phyloP scores from a whole-genome alignment of 1,284 basidiomycete species.

The Trichosporon sp. region DNA sequence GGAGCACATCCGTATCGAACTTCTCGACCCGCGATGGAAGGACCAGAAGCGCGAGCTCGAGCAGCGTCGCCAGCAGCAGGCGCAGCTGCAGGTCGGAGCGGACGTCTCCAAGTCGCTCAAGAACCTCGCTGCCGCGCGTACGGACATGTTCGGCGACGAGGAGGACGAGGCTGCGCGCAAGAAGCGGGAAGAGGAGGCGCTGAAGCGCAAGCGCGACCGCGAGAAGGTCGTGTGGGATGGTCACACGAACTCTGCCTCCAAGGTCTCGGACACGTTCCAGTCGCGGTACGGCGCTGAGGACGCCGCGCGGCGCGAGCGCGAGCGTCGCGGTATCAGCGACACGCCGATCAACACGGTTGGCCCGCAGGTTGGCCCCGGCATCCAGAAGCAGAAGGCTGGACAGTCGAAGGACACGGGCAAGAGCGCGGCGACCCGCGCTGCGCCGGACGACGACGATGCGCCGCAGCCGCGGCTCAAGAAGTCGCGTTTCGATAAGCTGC shows the following conservation, averaged over 20 bases:
- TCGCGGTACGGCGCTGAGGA: constrained; percentile 87
- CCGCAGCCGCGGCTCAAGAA: constrained; percentile 13
- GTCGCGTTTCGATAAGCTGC: constrained; percentile 20
- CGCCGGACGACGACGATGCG: constrained; percentile 22
- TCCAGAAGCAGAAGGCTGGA: constrained; percentile 27
- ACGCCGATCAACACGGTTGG: constrained; percentile 24
- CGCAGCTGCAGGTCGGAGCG: constrained; percentile 72
- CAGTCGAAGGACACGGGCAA: constrained; percentile 31
- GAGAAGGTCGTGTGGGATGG: constrained; percentile 96
- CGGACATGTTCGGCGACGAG: constrained; percentile 87
- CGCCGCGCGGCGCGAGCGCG: constrained; percentile 89
- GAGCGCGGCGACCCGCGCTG: constrained; percentile 8
- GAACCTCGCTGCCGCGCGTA: constrained; percentile 82
- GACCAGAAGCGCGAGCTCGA: constrained; percentile 84
- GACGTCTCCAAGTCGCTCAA: constrained; percentile 87
- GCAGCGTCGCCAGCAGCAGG: constrained; percentile 80
- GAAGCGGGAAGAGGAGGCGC: constrained; percentile 76
- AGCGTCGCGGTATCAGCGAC: constrained; percentile 55
- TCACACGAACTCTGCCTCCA: constrained; percentile 82
- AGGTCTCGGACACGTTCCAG: constrained; percentile 83
- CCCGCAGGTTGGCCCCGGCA: constrained; percentile 32
- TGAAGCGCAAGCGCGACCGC: constrained; percentile 68
- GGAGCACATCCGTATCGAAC: constrained; percentile 97
- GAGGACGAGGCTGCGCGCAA: constrained; percentile 77
- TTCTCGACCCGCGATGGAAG: constrained; percentile 96